Percentiles rank a stretch among this genome's conserved stretches.
Evolutionary conservation across 768 basidiomycete genomes (phyloP).

Genomic region (Mycena kentingensis): DNA sequence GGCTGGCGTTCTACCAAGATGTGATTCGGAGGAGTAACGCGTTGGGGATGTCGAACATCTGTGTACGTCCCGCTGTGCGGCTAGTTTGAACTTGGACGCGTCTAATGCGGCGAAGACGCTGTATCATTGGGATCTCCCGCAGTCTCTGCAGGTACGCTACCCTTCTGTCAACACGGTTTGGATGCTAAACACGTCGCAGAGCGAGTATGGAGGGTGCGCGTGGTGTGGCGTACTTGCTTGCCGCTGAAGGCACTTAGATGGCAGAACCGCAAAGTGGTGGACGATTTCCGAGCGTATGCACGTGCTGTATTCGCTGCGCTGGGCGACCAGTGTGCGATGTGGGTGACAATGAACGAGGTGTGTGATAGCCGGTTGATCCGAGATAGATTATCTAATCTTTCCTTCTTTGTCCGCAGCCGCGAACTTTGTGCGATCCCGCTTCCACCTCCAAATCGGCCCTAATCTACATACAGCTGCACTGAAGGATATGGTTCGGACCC

Average conservation of each 20-base stretch:
- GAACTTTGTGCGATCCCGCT: conserved; percentile 17
- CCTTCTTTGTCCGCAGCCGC: conserved; percentile 3
- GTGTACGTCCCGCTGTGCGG: conserved; percentile 31
- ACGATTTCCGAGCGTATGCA: conserved; percentile 50
- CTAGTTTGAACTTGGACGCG: conserved; percentile 2
- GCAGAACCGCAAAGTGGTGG: conserved; percentile 47
- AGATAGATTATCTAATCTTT: background rate
- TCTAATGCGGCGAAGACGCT: conserved; percentile 35
- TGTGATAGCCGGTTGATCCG: too few relatives aligned
- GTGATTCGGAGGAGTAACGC: conserved; percentile 48
- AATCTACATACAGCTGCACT: conserved; percentile 10
- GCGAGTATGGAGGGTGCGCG: conserved; percentile 21
- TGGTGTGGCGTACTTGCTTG: too few relatives aligned
- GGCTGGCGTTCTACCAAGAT: conserved; percentile 47
- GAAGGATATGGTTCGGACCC: conserved; percentile 20
- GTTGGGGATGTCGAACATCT: conserved; percentile 46
- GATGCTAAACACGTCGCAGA: background rate
- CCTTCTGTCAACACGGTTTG: background rate
- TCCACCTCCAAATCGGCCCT: background rate
- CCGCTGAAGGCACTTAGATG: too few relatives aligned
- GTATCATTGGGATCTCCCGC: conserved; percentile 58
- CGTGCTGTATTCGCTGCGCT: conserved; percentile 21
- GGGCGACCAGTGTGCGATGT: conserved; percentile 13
- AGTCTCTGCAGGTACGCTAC: conserved; percentile 48
- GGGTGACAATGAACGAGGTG: conserved; percentile 25